Evolutionary conservation across 176 grass and related monocot species (phyloP).

Genomic region (Neostapfia colusana): DNA sequence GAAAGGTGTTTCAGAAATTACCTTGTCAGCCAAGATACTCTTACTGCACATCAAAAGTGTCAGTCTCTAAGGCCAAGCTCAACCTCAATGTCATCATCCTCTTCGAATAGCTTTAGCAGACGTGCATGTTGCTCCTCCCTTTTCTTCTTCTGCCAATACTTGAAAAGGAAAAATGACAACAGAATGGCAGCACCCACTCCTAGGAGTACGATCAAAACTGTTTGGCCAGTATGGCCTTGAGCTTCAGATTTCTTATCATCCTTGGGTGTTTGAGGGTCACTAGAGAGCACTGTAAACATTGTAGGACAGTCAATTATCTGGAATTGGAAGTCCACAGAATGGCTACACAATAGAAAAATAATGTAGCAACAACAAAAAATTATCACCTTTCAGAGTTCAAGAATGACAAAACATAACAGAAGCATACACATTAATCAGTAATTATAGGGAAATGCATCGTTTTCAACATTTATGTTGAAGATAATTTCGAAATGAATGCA

Average conservation of each 20-base stretch:
- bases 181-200: constrained; percentile 49
- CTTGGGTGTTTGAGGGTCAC: constrained; percentile 51
- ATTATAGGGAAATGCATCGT: neutral
- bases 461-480: neutral
- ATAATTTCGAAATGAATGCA: neutral
- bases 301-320: constrained; percentile 23
- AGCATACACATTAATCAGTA: neutral
- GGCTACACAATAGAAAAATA: neutral
- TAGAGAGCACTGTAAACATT: constrained; percentile 61
- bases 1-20: constrained; percentile 24
- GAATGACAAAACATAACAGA: neutral
- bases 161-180: constrained; percentile 76
- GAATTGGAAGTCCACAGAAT: neutral
- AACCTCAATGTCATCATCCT: constrained; percentile 83
- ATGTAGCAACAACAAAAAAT: neutral
- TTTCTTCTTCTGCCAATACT: constrained; percentile 97
- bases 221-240: constrained; percentile 60
- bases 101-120: constrained; percentile 84
- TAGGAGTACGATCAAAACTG: constrained; percentile 59
- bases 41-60: constrained; percentile 48
- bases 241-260: constrained; percentile 56
- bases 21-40: constrained; percentile 63
- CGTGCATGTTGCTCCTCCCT: constrained; percentile 87
- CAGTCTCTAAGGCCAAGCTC: constrained; percentile 80
- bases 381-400: neutral